phyloP scores from a whole-genome alignment of 2,329 filamentous ascomycete species.

The Colletotrichum trifolii region DNA sequence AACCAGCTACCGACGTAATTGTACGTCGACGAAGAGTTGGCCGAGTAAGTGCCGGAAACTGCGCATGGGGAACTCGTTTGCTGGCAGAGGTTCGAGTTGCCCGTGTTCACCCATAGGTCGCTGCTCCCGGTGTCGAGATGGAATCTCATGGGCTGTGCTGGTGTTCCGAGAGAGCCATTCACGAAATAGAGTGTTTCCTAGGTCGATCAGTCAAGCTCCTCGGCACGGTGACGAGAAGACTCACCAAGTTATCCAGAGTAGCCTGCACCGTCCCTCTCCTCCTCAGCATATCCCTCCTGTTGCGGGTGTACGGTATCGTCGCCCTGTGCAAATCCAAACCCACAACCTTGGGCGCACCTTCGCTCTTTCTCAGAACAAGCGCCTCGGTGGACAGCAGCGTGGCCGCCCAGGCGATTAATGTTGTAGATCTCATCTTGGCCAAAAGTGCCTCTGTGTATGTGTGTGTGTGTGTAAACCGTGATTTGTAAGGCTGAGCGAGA shows the following conservation, averaged over 20 bases:
- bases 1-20: constrained; percentile 78
- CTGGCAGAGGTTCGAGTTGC: constrained; percentile 69
- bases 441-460: not conserved
- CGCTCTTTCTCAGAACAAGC: constrained; percentile 44
- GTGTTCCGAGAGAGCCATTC: constrained; percentile 72
- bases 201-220: constrained; percentile 22
- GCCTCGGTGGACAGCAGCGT: constrained; percentile 42
- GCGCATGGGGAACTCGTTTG: constrained; percentile 62
- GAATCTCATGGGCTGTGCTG: constrained; percentile 65
- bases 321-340: constrained; percentile 56
- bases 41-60: constrained; percentile 73
- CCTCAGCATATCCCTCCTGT: constrained; percentile 39
- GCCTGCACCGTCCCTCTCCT: constrained; percentile 57
- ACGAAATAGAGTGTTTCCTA: constrained; percentile 73
- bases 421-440: constrained; percentile 50
- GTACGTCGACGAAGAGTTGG: constrained; percentile 82
- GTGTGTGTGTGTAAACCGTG: not conserved
- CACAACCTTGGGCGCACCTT: constrained; percentile 56
- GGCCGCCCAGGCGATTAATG: constrained; percentile 44
- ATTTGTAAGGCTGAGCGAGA: constrained; percentile 2
- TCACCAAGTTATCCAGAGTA: constrained; percentile 67
- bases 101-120: constrained; percentile 77
- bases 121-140: constrained; percentile 77
- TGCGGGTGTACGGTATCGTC: constrained; percentile 35
- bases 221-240: constrained; percentile 34